These are phyloP conservation scores for Piper longum DNA, from an alignment of 164 flowering plant species.

Conservation along the genomic window DNA sequence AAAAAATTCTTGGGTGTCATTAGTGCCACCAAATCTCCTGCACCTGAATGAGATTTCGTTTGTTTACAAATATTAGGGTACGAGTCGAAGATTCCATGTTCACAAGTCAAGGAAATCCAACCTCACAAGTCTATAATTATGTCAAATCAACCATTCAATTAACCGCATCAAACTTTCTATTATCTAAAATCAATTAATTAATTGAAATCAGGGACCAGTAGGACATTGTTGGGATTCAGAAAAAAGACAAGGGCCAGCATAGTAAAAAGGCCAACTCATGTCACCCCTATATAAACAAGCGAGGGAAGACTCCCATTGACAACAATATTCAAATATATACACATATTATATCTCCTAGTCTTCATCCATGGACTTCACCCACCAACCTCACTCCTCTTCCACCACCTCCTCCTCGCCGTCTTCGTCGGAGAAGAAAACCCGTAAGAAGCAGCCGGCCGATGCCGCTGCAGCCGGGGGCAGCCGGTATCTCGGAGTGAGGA, in stretches of 20 bases:
- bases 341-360: background rate
- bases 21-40: too few relatives aligned
- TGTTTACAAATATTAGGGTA: too few relatives aligned
- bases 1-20: too few relatives aligned
- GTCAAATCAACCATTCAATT: background rate
- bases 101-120: too few relatives aligned
- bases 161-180: background rate
- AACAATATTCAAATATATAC: background rate
- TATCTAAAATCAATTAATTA: background rate
- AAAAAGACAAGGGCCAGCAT: background rate
- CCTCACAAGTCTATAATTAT: background rate
- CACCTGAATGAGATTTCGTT: too few relatives aligned
- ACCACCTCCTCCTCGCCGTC: slow-evolving; percentile 7
- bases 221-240: background rate
- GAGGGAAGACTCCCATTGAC: background rate
- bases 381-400: slow-evolving; percentile 14
- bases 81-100: too few relatives aligned
- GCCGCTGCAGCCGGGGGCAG: slow-evolving; percentile 5
- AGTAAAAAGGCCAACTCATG: background rate
- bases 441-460: slow-evolving; percentile 15
- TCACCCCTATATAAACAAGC: background rate
- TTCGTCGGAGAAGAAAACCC: slow-evolving; percentile 9
- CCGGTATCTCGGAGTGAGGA: slow-evolving; percentile 22
- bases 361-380: slow-evolving; percentile 12
- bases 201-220: background rate